Percentiles rank a stretch among this genome's conserved stretches.
These are phyloP conservation scores for Mortierella sp. DNA, from an alignment of 371 early-diverging fungal genomes.

Conservation along the genomic window DNA sequence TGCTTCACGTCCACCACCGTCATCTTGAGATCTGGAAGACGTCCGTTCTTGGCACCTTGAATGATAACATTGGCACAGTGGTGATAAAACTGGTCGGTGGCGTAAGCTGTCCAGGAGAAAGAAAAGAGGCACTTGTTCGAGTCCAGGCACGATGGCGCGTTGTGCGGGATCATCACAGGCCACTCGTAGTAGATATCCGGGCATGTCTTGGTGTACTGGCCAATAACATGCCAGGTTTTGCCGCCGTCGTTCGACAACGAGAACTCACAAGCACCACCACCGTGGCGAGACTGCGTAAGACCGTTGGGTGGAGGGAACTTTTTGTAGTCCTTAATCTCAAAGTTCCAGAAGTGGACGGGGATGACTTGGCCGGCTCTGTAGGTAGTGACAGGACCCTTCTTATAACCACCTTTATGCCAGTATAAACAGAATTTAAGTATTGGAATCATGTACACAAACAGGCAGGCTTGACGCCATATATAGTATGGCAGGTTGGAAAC, in stretches of 20 bases:
- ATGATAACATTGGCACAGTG: conserved; percentile 24
- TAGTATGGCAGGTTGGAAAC: background rate
- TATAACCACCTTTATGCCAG: conserved; percentile 20
- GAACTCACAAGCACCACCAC: conserved; percentile 77
- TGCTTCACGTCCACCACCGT: conserved; percentile 14
- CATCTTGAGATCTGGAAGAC: conserved; percentile 13
- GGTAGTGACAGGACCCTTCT: conserved; percentile 35
- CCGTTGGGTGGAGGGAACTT: conserved; percentile 30
- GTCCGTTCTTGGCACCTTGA: conserved; percentile 4
- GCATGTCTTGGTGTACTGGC: conserved; percentile 51
- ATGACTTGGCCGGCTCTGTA: conserved; percentile 46
- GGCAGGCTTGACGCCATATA: too few relatives aligned
- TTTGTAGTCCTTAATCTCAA: conserved; percentile 19
- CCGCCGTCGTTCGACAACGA: conserved; percentile 71
- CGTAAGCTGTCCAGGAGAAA: conserved; percentile 29
- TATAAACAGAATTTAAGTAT: too few relatives aligned
- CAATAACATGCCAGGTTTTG: conserved; percentile 66
- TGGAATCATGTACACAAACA: too few relatives aligned
- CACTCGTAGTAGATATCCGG: conserved; percentile 53
- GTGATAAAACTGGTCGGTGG: conserved; percentile 13
- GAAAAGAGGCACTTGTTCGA: conserved; percentile 42
- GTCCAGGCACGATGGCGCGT: conserved; percentile 31
- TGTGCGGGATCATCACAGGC: conserved; percentile 37
- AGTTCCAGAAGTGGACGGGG: conserved; percentile 48
- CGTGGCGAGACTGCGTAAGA: conserved; percentile 42